phyloP scores from a whole-genome alignment of 2,329 filamentous ascomycete genomes.

The Fusarium phyllophilum region DNA sequence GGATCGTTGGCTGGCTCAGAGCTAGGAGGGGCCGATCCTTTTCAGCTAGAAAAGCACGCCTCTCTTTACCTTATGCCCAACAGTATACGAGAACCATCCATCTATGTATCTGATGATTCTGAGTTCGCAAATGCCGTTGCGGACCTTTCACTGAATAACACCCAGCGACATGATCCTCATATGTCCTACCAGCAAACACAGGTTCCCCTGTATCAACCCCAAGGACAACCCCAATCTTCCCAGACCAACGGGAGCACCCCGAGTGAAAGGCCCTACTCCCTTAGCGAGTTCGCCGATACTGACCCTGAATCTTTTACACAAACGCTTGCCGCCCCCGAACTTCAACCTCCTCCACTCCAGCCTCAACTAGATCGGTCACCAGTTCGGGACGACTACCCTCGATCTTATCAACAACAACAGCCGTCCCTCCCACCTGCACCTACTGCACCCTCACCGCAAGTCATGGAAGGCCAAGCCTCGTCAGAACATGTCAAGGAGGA shows the following conservation, averaged over 20 bases:
- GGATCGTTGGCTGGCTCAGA: slow-evolving; percentile 67
- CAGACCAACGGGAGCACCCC: slow-evolving; percentile 27
- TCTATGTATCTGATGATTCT: slow-evolving; percentile 70
- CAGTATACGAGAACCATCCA: slow-evolving; percentile 63
- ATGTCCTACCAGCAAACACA: slow-evolving; percentile 34
- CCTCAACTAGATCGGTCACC: slow-evolving; percentile 37
- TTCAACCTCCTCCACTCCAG: slow-evolving; percentile 36
- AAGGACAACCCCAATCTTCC: slow-evolving; percentile 8
- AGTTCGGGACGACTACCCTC: slow-evolving; percentile 26
- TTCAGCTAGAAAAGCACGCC: slow-evolving; percentile 71
- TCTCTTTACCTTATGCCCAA: slow-evolving; percentile 61
- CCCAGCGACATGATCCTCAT: slow-evolving; percentile 31
- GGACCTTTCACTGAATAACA: slow-evolving; percentile 44
- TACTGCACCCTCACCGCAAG: slow-evolving; percentile 59
- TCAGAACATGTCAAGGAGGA: slow-evolving; percentile 62
- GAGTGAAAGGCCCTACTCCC: slow-evolving; percentile 50
- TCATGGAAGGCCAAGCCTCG: slow-evolving; percentile 65
- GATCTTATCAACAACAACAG: slow-evolving; percentile 24
- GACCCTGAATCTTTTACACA: slow-evolving; percentile 52
- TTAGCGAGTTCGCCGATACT: slow-evolving; percentile 55
- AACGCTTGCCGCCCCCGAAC: slow-evolving; percentile 43
- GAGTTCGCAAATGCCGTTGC: slow-evolving; percentile 55
- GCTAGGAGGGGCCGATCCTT: slow-evolving; percentile 65
- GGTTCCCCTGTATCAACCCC: slow-evolving; percentile 24
- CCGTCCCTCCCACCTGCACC: slow-evolving; percentile 49